Conservation (phyloP, 2,329 filamentous ascomycete genomes). For the Westerdykella ornata region DNA sequence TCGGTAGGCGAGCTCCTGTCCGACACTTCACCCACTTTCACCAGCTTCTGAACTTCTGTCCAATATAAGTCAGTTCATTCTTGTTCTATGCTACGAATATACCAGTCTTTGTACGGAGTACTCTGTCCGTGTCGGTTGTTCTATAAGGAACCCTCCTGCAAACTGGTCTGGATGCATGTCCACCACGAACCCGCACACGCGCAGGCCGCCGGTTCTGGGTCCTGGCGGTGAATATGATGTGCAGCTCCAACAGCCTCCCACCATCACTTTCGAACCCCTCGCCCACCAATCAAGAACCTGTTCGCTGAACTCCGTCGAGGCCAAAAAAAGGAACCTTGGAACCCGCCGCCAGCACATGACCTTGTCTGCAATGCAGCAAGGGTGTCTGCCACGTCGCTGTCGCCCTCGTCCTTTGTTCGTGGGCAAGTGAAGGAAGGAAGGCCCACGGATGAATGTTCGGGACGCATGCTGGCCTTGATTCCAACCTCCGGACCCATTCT, state of each 20-base stretch:
- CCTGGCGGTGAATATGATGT: conserved; percentile 8
- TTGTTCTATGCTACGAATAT: no score
- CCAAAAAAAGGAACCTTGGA: not conserved
- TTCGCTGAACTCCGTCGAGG: conserved; percentile 1
- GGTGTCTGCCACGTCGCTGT: conserved; percentile 6
- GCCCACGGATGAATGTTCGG: no score
- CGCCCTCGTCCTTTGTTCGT: not conserved
- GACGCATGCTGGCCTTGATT: no score
- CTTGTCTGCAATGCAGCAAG: conserved; percentile 19
- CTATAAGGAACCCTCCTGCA: no score
- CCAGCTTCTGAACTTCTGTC: no score
- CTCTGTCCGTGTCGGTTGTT: no score
- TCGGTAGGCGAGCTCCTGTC: no score
- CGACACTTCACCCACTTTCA: no score
- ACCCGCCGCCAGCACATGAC: conserved; percentile 17
- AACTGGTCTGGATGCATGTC: not conserved
- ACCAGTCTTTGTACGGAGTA: no score
- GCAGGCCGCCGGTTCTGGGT: conserved; percentile 5
- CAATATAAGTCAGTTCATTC: no score
- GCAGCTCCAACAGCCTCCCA: conserved; percentile 2
- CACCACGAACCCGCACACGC: not conserved
- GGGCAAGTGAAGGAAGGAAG: no score
- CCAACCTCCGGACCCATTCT: no score
- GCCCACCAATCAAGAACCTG: conserved; percentile 8
- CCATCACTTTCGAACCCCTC: not conserved